These are phyloP conservation scores for Chlorencoelia australis DNA, from an alignment of 2,329 filamentous ascomycete genomes.

Conservation along the genomic window DNA sequence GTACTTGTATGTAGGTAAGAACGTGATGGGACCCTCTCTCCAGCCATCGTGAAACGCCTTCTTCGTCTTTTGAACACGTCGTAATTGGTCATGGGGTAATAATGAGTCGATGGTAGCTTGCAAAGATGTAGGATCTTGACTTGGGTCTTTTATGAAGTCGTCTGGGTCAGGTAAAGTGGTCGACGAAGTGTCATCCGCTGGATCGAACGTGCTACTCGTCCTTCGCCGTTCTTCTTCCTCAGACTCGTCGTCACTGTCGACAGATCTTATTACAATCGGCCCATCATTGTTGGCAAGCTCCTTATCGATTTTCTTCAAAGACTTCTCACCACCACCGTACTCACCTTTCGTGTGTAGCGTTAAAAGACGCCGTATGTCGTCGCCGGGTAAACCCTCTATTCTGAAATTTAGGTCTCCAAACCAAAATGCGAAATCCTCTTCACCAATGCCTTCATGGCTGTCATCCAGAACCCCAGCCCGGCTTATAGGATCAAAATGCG, in stretches of 20 bases:
- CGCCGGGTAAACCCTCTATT: conserved; percentile 75
- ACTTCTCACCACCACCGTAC: conserved; percentile 48
- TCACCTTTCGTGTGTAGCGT: conserved; percentile 74
- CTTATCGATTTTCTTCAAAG: conserved; percentile 23
- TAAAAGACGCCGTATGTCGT: conserved; percentile 78
- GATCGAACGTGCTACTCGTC: conserved; percentile 21
- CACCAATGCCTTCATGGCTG: conserved; percentile 63
- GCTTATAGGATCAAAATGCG: conserved; percentile 66
- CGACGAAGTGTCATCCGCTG: conserved; percentile 29
- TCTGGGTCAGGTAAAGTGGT: conserved; percentile 48
- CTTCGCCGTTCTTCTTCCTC: conserved; percentile 24
- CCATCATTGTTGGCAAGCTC: conserved; percentile 36
- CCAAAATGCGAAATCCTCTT: conserved; percentile 93
- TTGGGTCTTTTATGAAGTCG: conserved; percentile 56
- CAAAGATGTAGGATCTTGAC: conserved; percentile 73
- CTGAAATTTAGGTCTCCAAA: conserved; percentile 95
- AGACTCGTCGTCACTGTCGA: conserved; percentile 37
- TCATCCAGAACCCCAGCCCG: conserved; percentile 55
- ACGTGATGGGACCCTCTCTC: conserved; percentile 78
- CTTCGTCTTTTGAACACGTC: conserved; percentile 59
- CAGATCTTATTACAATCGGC: conserved; percentile 35
- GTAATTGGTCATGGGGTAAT: conserved; percentile 81
- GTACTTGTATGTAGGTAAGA: conserved; percentile 95
- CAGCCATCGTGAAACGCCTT: conserved; percentile 87
- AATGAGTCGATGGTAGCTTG: conserved; percentile 83